Percentiles rank a stretch among this genome's conserved stretches.
Evolutionary conservation across 2,329 filamentous ascomycete genomes (phyloP).

Genomic region (Myriosclerotinia scirpicola): DNA sequence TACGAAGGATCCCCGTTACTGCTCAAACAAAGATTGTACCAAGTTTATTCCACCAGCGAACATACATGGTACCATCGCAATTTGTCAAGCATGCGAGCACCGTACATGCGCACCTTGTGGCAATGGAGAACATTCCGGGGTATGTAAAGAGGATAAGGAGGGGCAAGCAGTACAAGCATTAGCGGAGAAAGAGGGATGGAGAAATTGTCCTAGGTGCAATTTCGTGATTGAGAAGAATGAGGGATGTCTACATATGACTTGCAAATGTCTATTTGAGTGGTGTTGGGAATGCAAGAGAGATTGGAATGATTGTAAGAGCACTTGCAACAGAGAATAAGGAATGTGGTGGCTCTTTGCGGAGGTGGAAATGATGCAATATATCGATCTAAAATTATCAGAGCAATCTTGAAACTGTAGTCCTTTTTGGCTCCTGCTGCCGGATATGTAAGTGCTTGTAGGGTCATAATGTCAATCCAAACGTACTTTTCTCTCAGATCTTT

Average conservation of each 20-base stretch:
- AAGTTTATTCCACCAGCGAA: slow-evolving; percentile 35
- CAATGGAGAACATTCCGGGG: slow-evolving; percentile 32
- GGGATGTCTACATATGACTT: slow-evolving; percentile 40
- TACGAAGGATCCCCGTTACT: slow-evolving; percentile 38
- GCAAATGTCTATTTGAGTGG: slow-evolving; percentile 36
- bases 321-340: slow-evolving; percentile 24
- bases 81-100: slow-evolving; percentile 30
- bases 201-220: slow-evolving; percentile 35
- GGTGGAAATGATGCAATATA: not conserved
- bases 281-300: slow-evolving; percentile 37
- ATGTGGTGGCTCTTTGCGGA: not conserved
- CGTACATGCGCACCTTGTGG: slow-evolving; percentile 35
- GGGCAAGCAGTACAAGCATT: slow-evolving; percentile 31
- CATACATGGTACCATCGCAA: slow-evolving; percentile 32
- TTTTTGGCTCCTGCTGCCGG: not conserved
- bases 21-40: slow-evolving; percentile 30
- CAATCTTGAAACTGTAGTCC: not conserved
- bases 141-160: slow-evolving; percentile 36
- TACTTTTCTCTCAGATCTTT: not conserved
- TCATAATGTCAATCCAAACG: not conserved
- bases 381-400: not conserved
- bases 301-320: slow-evolving; percentile 30
- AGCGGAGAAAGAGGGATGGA: slow-evolving; percentile 35
- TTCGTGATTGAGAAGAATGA: slow-evolving; percentile 35
- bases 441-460: not conserved